Evolutionary conservation across 192 early-diverging fungal species (phyloP).

Genomic region (Pilobolus umbonatus): DNA sequence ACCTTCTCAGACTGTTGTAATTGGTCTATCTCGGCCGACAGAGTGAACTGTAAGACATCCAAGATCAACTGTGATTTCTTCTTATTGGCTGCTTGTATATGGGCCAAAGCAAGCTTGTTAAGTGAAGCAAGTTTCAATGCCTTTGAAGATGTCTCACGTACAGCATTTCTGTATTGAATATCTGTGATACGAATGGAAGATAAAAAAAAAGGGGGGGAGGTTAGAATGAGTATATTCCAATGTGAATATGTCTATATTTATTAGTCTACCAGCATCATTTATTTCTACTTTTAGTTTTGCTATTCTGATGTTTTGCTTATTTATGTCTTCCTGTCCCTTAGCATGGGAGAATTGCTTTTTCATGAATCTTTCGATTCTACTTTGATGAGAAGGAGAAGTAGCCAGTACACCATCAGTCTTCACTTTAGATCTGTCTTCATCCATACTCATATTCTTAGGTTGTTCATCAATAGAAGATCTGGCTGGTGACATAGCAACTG

Average conservation of each 20-base stretch:
- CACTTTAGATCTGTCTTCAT: slow-evolving; percentile 8
- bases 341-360: slow-evolving; percentile 19
- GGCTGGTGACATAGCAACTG: slow-evolving; percentile 1
- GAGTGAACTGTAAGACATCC: background rate
- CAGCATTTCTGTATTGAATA: slow-evolving; percentile 17
- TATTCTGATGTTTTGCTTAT: slow-evolving; percentile 18
- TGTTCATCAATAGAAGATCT: slow-evolving; percentile 1
- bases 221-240: background rate
- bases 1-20: slow-evolving; percentile 9
- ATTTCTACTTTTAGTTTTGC: slow-evolving; percentile 31
- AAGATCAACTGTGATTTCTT: slow-evolving; percentile 1
- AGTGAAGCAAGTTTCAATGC: background rate
- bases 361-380: slow-evolving; percentile 27
- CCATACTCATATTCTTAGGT: slow-evolving; percentile 4
- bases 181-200: slow-evolving; percentile 2
- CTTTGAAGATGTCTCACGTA: slow-evolving; percentile 17
- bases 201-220: background rate
- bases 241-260: too few species aligned
- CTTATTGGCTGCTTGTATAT: background rate
- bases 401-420: background rate
- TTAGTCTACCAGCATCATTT: slow-evolving; percentile 26
- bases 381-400: background rate
- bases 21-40: background rate
- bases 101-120: background rate
- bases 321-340: slow-evolving; percentile 15